Evolutionary conservation across 1,284 basidiomycete genomes (phyloP).

Genomic region (Mycosarcoma maydis): DNA sequence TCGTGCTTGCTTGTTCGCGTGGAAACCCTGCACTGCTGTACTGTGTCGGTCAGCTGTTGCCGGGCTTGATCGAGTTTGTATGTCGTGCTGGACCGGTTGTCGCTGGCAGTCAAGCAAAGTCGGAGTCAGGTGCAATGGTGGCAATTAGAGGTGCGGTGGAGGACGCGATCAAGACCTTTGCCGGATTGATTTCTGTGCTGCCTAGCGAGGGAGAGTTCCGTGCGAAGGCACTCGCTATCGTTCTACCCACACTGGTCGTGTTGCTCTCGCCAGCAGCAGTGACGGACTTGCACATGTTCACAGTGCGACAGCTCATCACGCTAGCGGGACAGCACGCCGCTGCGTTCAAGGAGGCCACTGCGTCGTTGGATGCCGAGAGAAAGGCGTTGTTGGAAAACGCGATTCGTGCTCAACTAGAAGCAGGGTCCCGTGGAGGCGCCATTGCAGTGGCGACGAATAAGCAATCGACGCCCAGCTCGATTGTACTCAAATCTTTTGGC

Average conservation of each 20-base stretch:
- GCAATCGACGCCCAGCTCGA: constrained; percentile 22
- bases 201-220: constrained; percentile 30
- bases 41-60: constrained; percentile 78
- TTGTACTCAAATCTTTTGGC: constrained; percentile 54
- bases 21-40: constrained; percentile 77
- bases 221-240: constrained; percentile 76
- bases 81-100: constrained; percentile 70
- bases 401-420: constrained; percentile 68
- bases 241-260: constrained; percentile 81
- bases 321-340: constrained; percentile 79
- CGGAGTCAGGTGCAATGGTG: constrained; percentile 49
- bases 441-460: neutral
- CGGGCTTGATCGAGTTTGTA: constrained; percentile 81
- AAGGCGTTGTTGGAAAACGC: constrained; percentile 79
- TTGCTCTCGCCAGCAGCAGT: constrained; percentile 72
- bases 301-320: constrained; percentile 78
- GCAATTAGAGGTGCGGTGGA: constrained; percentile 73
- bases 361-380: constrained; percentile 74
- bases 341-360: constrained; percentile 87
- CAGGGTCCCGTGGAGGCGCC: neutral
- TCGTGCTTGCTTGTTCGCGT: constrained; percentile 69
- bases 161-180: constrained; percentile 84
- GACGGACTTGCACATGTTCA: constrained; percentile 72
- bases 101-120: constrained; percentile 1
- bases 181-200: constrained; percentile 69